Evolutionary conservation across 108 stramenopile species (phyloP), one percentile per base, ranked within the genome.

Genomic region (Cyclostephanos invisitatus): DNA sequence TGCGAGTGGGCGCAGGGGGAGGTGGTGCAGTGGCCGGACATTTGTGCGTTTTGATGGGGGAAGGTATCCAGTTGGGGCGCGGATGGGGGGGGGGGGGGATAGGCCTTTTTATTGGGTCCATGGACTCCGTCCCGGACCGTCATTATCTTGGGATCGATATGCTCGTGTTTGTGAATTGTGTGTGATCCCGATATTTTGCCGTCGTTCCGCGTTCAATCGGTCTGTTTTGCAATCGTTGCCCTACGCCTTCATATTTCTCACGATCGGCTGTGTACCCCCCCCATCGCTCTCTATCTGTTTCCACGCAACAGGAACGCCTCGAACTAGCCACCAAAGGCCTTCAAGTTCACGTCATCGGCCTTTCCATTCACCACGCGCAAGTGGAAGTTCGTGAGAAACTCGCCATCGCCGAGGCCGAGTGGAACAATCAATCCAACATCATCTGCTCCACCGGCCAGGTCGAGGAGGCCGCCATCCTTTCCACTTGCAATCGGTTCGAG

Each of bases 401-500:
- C 18, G 97, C 98, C 53, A 86, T 99, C 53, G 89, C 98, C 27
- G 97, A 99, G 85, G 74, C 85, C 20, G 82, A 95, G 29, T 99
- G 98, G 98, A 97, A 98, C 72, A 68, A 65, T 0, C 97, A 93
- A 22, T 91, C 96, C 5, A 81, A 81, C 51, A 70, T 92, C 24
- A 89, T 97, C 58, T 89, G 79, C 68, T 86, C 87, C 21, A 71
- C 62, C 21, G 90, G 88, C n/a, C 85, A 78, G 71, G 91, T 99
- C 24, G 78, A 78, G 22, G 98, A 99, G 76, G 97, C 98, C 8
- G 97, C 97, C 18, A 92, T 98, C 20, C 85, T 99, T 44, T 92
- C 90, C 53, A 99, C 98, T 3, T 99, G 98, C 78, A 99, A 99
- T 62, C 90, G 98, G n/a, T 99, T 99, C 74, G 98, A 99, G 67